Percentiles rank a stretch among this genome's conserved stretches.
Conservation (phyloP, 305 asterid species). For the Ilex paraguariensis region DNA sequence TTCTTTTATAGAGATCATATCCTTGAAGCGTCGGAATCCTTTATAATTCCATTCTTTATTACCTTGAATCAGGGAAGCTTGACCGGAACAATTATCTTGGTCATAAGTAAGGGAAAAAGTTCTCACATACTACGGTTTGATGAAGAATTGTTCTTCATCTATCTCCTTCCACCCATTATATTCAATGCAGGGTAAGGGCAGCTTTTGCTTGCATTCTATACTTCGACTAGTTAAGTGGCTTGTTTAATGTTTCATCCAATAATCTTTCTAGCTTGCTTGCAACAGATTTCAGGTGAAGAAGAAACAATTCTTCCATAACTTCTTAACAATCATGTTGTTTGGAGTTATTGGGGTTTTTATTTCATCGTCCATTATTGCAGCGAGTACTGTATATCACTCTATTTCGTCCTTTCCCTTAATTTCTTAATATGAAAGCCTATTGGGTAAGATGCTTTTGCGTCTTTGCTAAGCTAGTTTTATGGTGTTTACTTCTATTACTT, state of each 20-base stretch:
- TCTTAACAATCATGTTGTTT: conserved; percentile 84
- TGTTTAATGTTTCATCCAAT: conserved; percentile 8
- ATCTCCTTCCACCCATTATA: conserved; percentile 91
- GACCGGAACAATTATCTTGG: conserved; percentile 59
- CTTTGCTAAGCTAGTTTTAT: background rate
- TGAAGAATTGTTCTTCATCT: conserved; percentile 85
- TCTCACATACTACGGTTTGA: conserved; percentile 83
- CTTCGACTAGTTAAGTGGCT: background rate
- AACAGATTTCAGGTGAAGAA: conserved; percentile 93
- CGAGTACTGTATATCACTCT: conserved; percentile 35
- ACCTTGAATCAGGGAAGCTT: conserved; percentile 41
- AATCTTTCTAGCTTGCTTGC: conserved; percentile 1
- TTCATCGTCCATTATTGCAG: conserved; percentile 63
- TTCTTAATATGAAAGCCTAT: background rate
- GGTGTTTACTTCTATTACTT: background rate
- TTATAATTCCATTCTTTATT: too few species aligned
- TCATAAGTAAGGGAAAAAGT: conserved; percentile 69
- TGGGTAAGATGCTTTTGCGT: background rate
- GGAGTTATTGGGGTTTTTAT: conserved; percentile 87
- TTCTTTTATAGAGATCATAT: too few species aligned
- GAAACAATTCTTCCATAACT: conserved; percentile 94
- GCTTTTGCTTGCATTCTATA: background rate
- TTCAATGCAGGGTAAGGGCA: conserved; percentile 88
- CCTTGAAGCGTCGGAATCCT: too few species aligned
- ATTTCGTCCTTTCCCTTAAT: conserved; percentile 1